Percentiles rank a stretch among this genome's conserved stretches.
Evolutionary conservation across 179 eudicot genomes (phyloP).

Genomic region (Beta corolliflora): DNA sequence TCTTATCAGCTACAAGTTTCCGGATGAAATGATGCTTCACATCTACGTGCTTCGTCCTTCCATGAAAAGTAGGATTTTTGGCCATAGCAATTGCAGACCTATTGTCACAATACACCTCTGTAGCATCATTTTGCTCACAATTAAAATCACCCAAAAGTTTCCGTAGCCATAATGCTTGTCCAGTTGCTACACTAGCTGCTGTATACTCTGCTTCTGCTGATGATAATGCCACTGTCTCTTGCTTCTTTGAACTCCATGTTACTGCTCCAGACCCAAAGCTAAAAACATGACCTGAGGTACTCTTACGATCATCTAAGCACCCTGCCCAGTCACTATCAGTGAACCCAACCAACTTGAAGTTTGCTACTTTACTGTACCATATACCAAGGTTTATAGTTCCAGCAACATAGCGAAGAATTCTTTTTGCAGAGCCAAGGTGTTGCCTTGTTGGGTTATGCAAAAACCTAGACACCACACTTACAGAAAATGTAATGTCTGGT

Average conservation of each 20-base stretch:
- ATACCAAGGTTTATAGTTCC: not conserved
- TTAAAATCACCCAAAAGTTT: too few species aligned
- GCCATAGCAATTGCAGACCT: not conserved
- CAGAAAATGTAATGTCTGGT: not conserved
- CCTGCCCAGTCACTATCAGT: not conserved
- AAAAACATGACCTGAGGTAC: not conserved
- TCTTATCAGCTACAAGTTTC: not conserved
- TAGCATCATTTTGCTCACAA: not conserved
- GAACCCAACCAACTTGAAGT: not conserved
- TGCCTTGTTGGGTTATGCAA: constrained; percentile 6
- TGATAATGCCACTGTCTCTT: not conserved
- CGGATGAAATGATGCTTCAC: not conserved
- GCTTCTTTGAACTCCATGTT: not conserved
- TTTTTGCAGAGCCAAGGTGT: not conserved
- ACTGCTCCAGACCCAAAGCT: not conserved
- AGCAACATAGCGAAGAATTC: not conserved
- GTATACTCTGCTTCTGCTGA: not conserved
- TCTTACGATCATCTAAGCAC: not conserved
- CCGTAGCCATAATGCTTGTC: not conserved
- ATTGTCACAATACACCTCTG: not conserved
- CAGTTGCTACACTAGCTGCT: not conserved
- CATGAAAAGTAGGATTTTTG: not conserved
- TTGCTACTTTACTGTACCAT: not conserved
- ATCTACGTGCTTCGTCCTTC: not conserved
- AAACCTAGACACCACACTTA: not conserved